phyloP scores from a whole-genome alignment of 306 rosid genomes.

The Senna siamea region DNA sequence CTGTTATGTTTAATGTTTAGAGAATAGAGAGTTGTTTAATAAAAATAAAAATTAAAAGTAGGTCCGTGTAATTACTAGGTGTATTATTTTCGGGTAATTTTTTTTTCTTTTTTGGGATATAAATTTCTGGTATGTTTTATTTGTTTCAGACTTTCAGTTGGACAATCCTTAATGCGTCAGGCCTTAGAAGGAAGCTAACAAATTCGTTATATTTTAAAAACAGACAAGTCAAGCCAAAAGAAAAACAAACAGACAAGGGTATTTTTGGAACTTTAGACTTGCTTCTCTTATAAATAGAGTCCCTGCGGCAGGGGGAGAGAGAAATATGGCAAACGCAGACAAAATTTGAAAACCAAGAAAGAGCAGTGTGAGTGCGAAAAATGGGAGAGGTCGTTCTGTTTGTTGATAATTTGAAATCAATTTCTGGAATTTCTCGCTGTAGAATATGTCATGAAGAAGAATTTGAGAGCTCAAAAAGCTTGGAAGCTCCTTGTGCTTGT shows the following conservation, averaged over 20 bases:
- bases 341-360: slow-evolving; percentile 35
- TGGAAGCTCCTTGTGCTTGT: slow-evolving; percentile 97
- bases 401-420: slow-evolving; percentile 62
- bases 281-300: slow-evolving; percentile 45
- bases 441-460: slow-evolving; percentile 96
- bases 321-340: slow-evolving; percentile 15
- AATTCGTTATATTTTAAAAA: no score
- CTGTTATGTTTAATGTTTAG: no score
- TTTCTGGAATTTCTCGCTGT: slow-evolving; percentile 57
- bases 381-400: slow-evolving; percentile 70
- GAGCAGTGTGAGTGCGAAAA: slow-evolving; percentile 22
- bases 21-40: not conserved
- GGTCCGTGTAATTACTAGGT: not conserved
- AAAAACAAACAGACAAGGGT: slow-evolving; percentile 49
- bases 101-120: slow-evolving; percentile 6
- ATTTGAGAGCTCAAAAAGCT: slow-evolving; percentile 58
- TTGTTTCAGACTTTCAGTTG: no score
- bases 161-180: slow-evolving; percentile 11
- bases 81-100: slow-evolving; percentile 11
- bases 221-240: no score
- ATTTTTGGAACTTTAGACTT: slow-evolving; percentile 45
- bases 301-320: slow-evolving; percentile 17
- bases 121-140: no score
- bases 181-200: slow-evolving; percentile 16
- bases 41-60: no score